phyloP scores from a whole-genome alignment of 2,329 filamentous ascomycete genomes.

The Botrytis pseudocinerea region DNA sequence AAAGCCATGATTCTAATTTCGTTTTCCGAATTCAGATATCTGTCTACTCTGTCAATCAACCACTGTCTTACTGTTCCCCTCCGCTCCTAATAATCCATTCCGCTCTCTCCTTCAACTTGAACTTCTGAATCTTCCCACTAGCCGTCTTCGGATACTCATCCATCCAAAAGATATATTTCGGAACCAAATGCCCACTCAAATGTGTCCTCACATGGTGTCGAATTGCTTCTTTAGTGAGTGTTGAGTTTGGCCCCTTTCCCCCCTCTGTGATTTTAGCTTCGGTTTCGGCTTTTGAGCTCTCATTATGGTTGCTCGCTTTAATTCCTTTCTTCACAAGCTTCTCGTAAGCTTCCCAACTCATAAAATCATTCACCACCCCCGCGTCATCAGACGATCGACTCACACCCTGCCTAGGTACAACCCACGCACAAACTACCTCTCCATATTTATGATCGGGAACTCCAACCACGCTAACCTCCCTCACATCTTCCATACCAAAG shows the following conservation, averaged over 20 bases:
- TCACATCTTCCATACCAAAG: constrained; percentile 67
- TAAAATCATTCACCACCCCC: constrained; percentile 29
- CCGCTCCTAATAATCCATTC: not conserved
- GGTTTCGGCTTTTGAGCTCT: no score
- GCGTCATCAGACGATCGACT: constrained; percentile 33
- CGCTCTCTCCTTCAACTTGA: constrained; percentile 67
- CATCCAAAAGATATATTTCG: constrained; percentile 87
- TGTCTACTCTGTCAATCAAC: not conserved
- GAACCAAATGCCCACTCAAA: constrained; percentile 75
- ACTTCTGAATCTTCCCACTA: constrained; percentile 97
- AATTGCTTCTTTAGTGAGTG: constrained; percentile 59
- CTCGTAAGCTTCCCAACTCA: not conserved
- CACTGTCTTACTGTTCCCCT: not conserved
- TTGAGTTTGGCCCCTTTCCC: constrained; percentile 28
- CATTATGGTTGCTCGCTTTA: not conserved
- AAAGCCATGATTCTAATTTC: not conserved
- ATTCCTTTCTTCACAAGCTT: not conserved
- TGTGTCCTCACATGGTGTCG: constrained; percentile 69
- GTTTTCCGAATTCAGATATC: not conserved
- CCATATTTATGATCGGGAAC: constrained; percentile 80
- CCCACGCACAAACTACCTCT: constrained; percentile 83
- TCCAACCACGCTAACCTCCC: constrained; percentile 80
- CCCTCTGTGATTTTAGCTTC: constrained; percentile 21
- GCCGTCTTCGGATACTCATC: constrained; percentile 90
- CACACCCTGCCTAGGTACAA: constrained; percentile 53